phyloP scores from a whole-genome alignment of 2,329 filamentous ascomycete genomes.

The Daldinia sp. region DNA sequence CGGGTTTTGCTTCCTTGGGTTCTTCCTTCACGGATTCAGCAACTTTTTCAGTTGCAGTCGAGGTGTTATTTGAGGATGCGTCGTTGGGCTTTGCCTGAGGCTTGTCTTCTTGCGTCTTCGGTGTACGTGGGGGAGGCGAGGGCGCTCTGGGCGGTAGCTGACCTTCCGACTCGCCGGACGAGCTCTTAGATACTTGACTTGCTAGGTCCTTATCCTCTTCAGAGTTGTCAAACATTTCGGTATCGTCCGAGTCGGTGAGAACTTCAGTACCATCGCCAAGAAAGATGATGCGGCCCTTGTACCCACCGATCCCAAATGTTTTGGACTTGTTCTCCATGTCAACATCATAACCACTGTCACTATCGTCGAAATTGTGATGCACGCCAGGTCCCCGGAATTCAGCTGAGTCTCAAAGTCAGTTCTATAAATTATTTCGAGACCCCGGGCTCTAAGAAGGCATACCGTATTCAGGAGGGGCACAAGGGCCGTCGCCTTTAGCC shows the following conservation, averaged over 20 bases:
- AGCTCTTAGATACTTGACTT: constrained; percentile 81
- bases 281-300: constrained; percentile 89
- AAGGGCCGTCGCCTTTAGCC: constrained; percentile 95
- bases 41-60: constrained; percentile 40
- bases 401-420: constrained; percentile 65
- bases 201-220: constrained; percentile 88
- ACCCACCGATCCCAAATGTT: constrained; percentile 75
- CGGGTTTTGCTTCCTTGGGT: constrained; percentile 44
- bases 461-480: constrained; percentile 99
- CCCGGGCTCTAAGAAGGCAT: constrained; percentile 66
- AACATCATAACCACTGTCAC: constrained; percentile 80
- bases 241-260: constrained; percentile 87
- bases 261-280: constrained; percentile 96
- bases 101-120: constrained; percentile 48
- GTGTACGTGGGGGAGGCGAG: constrained; percentile 50
- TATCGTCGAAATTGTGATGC: constrained; percentile 86
- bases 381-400: constrained; percentile 87
- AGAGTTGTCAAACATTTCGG: constrained; percentile 90
- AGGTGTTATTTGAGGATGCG: constrained; percentile 46
- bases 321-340: constrained; percentile 74
- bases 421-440: constrained; percentile 44
- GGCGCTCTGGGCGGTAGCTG: constrained; percentile 51
- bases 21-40: constrained; percentile 47
- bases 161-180: constrained; percentile 46
- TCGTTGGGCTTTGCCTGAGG: constrained; percentile 43